A percentile compares a stretch with the other conserved stretches of the same genome.
Conservation (phyloP, 305 asterid genomes). For the Fraxinus nigra region DNA sequence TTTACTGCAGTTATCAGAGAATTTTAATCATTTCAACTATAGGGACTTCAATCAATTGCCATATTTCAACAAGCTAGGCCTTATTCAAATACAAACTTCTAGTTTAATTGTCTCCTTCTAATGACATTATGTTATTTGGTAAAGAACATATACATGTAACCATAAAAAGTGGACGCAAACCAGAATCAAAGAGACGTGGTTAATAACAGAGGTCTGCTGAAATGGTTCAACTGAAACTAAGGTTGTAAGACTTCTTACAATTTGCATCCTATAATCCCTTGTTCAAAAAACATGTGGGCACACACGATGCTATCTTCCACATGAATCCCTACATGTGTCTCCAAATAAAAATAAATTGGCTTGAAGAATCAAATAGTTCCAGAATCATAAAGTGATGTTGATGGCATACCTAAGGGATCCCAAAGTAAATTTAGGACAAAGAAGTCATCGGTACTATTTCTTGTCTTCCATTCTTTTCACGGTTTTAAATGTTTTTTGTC, state of each 20-base stretch:
- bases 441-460: background rate
- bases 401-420: constrained; percentile 33
- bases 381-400: constrained; percentile 43
- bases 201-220: background rate
- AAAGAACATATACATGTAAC: background rate
- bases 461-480: background rate
- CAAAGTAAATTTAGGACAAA: constrained; percentile 32
- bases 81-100: background rate
- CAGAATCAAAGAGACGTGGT: background rate
- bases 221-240: background rate
- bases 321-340: constrained; percentile 40
- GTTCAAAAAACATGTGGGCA: constrained; percentile 39
- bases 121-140: background rate
- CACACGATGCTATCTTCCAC: constrained; percentile 41
- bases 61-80: background rate
- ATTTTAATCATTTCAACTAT: background rate
- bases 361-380: constrained; percentile 35
- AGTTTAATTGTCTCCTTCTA: background rate
- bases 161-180: background rate
- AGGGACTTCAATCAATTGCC: background rate
- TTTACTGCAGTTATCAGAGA: background rate
- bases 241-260: background rate
- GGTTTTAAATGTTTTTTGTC: background rate
- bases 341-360: constrained; percentile 35
- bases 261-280: constrained; percentile 18